Conservation (phyloP, 1,139 yeast genomes). For the Geotrichum fermentans region DNA sequence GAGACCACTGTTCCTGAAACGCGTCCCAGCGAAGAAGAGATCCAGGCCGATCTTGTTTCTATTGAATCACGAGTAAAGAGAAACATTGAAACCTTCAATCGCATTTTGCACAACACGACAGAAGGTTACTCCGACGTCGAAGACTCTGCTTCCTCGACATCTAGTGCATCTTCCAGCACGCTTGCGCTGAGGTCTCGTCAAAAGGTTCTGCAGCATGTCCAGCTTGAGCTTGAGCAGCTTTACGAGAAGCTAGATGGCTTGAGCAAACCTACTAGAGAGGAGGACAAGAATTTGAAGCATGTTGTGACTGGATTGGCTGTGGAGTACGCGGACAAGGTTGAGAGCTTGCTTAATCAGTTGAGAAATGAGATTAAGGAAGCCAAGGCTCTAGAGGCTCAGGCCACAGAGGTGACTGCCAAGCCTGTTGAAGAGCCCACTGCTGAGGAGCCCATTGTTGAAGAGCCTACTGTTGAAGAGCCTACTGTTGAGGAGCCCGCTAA, state of each 20-base stretch:
- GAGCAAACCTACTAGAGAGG: not conserved
- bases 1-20: not conserved
- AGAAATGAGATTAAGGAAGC: not conserved
- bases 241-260: slow-evolving; percentile 11
- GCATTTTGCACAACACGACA: not conserved
- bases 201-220: slow-evolving; percentile 11
- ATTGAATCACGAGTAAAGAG: not conserved
- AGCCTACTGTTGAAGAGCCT: not conserved
- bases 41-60: not conserved
- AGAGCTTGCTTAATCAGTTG: not conserved
- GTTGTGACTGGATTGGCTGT: slow-evolving; percentile 15
- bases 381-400: not conserved
- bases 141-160: not conserved
- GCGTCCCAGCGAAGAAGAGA: not conserved
- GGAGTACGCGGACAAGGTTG: slow-evolving; percentile 13
- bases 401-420: not conserved
- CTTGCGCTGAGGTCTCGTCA: slow-evolving; percentile 4
- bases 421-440: not conserved
- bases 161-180: not conserved
- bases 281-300: slow-evolving; percentile 12
- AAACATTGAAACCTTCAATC: not conserved
- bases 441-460: not conserved
- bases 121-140: not conserved
- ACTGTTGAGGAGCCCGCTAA: not conserved
- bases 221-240: slow-evolving; percentile 11